Evolutionary conservation across 2,329 filamentous ascomycete species (phyloP).

Genomic region (Cordyceps cicadae): DNA sequence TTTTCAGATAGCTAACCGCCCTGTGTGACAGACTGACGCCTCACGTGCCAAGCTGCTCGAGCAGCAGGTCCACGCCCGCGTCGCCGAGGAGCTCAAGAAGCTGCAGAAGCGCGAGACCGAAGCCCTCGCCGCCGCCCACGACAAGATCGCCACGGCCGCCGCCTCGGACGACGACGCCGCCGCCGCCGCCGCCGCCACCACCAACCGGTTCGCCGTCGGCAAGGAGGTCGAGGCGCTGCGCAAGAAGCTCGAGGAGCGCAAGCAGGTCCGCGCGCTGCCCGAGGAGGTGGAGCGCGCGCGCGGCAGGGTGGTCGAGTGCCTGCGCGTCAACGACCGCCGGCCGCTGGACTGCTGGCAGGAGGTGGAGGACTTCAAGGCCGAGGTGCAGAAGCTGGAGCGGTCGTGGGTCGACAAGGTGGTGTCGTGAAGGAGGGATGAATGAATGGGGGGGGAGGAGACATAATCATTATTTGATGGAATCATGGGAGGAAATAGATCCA

Average conservation of each 20-base stretch:
- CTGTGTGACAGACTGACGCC: constrained; percentile 64
- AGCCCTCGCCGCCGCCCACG: constrained; percentile 60
- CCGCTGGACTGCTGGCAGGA: constrained; percentile 93
- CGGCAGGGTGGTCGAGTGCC: constrained; percentile 66
- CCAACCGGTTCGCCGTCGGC: constrained; percentile 42
- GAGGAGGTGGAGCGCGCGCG: constrained; percentile 66
- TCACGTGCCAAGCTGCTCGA: constrained; percentile 78
- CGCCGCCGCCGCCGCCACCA: constrained; percentile 44
- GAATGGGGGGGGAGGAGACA: constrained; percentile 13
- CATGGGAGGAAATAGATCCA: background rate
- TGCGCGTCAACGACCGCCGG: constrained; percentile 75
- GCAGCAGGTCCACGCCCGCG: constrained; percentile 79
- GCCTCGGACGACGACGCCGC: constrained; percentile 52
- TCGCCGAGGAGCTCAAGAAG: constrained; percentile 74
- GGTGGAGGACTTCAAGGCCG: constrained; percentile 81
- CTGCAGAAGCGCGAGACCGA: constrained; percentile 63
- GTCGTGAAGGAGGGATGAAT: constrained; percentile 22
- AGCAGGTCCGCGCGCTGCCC: constrained; percentile 60
- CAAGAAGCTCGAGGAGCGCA: constrained; percentile 51
- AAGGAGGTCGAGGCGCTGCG: constrained; percentile 53
- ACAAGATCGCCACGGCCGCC: constrained; percentile 52
- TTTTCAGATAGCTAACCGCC: background rate
- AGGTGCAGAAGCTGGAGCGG: constrained; percentile 79
- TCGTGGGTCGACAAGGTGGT: constrained; percentile 80
- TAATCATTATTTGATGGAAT: background rate